phyloP scores from a whole-genome alignment of 83 land plant genomes.

The Picea abies region DNA sequence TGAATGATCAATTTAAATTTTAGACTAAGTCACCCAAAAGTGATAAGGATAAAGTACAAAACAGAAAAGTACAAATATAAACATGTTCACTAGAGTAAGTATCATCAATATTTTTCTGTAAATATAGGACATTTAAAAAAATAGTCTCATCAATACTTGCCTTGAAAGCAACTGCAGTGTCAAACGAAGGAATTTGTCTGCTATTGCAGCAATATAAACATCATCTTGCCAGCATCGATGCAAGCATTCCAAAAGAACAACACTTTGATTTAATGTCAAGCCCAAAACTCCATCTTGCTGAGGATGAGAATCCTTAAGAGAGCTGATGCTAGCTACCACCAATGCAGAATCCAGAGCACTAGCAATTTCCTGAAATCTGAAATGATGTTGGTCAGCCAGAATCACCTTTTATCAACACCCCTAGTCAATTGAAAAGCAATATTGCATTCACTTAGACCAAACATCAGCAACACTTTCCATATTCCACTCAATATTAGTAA shows the following conservation, averaged over 20 bases:
- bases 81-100: too few relatives aligned
- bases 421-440: not conserved
- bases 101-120: not conserved
- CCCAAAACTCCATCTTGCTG: slow-evolving; percentile 23
- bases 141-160: slow-evolving; percentile 22
- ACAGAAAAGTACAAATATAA: too few relatives aligned
- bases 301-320: slow-evolving; percentile 24
- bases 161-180: slow-evolving; percentile 83
- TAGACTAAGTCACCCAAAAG: too few relatives aligned
- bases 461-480: not conserved
- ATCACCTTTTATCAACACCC: not conserved
- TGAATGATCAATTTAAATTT: too few relatives aligned
- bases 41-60: not conserved
- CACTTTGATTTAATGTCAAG: slow-evolving; percentile 61
- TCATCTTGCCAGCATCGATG: slow-evolving; percentile 89
- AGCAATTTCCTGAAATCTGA: slow-evolving; percentile 97
- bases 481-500: not conserved
- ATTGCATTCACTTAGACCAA: not conserved
- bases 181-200: slow-evolving; percentile 82
- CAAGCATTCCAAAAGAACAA: slow-evolving; percentile 61
- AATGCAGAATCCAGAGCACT: slow-evolving; percentile 73
- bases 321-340: slow-evolving; percentile 26
- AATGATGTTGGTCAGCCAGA: not conserved
- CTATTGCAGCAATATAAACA: slow-evolving; percentile 64
- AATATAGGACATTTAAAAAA: not conserved